phyloP scores from a whole-genome alignment of 1,284 basidiomycete species.

The Puccinia polysora region DNA sequence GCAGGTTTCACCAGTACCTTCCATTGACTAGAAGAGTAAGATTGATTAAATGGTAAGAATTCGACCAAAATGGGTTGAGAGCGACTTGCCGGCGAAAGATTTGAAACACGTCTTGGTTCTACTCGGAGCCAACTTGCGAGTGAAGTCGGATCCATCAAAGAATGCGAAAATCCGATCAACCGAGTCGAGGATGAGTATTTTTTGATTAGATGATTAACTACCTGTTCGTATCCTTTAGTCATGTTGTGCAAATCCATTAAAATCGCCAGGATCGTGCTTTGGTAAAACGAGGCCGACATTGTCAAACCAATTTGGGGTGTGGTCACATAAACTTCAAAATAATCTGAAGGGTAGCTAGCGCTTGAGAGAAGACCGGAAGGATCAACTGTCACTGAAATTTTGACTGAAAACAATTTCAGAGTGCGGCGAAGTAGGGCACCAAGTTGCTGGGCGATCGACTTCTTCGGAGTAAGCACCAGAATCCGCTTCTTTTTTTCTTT shows the following conservation, averaged over 20 bases:
- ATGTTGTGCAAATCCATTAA: constrained; percentile 81
- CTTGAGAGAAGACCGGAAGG: constrained; percentile 12
- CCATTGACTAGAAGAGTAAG: constrained; percentile 78
- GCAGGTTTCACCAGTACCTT: constrained; percentile 90
- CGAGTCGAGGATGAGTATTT: constrained; percentile 60
- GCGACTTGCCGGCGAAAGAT: constrained; percentile 75
- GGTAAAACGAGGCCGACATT: constrained; percentile 53
- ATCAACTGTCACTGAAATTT: constrained; percentile 30
- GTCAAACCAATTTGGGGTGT: constrained; percentile 52
- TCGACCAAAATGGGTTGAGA: constrained; percentile 70
- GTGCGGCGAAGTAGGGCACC: constrained; percentile 2
- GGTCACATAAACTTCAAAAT: constrained; percentile 48
- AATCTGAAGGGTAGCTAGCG: constrained; percentile 45
- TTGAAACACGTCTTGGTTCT: constrained; percentile 63
- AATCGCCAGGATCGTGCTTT: constrained; percentile 64
- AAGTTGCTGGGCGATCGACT: constrained; percentile 25
- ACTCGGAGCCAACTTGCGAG: constrained; percentile 79
- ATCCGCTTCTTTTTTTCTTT: constrained; percentile 8
- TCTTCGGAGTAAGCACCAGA: constrained; percentile 29
- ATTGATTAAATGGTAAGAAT: constrained; percentile 75
- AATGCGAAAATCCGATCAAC: constrained; percentile 71
- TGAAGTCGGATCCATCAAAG: constrained; percentile 73
- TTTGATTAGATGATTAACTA: constrained; percentile 60
- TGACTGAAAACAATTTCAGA: background rate
- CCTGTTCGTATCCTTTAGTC: constrained; percentile 74